Conservation (phyloP, 1,139 yeast genomes). For the Geotrichum candidum region DNA sequence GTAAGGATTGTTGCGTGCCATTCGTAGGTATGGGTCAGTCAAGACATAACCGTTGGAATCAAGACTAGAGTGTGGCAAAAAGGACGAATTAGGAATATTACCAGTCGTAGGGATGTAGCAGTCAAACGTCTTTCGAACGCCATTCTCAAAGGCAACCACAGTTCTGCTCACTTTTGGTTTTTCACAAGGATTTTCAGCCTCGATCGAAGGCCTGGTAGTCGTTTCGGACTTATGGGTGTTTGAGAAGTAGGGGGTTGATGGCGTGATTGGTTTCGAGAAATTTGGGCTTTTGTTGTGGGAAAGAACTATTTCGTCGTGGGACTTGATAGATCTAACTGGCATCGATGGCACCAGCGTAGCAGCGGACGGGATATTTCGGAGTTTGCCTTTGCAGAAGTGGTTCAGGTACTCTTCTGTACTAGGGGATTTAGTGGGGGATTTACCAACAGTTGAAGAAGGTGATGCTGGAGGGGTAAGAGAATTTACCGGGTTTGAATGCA, state of each 20-base stretch:
- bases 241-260: not conserved
- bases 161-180: not conserved
- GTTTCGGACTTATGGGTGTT: no score
- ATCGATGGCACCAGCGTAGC: not conserved
- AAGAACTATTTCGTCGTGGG: not conserved
- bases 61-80: conserved; percentile 1
- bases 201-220: not conserved
- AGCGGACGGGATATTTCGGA: not conserved
- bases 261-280: not conserved
- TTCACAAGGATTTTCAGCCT: not conserved
- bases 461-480: not conserved
- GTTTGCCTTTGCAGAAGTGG: not conserved
- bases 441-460: not conserved
- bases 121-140: not conserved
- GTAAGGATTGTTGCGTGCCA: conserved; percentile 3
- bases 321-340: not conserved
- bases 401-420: not conserved
- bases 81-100: conserved; percentile 9
- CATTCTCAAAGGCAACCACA: conserved; percentile 8
- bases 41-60: conserved; percentile 9
- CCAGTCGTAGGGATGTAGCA: conserved; percentile 13
- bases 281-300: not conserved
- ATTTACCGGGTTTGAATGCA: not conserved
- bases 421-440: not conserved
- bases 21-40: conserved; percentile 8